A percentile compares a stretch with the other conserved stretches of the same genome.
phyloP scores from a whole-genome alignment of 495 filamentous ascomycete genomes.

The Talaromyces proteolyticus region DNA sequence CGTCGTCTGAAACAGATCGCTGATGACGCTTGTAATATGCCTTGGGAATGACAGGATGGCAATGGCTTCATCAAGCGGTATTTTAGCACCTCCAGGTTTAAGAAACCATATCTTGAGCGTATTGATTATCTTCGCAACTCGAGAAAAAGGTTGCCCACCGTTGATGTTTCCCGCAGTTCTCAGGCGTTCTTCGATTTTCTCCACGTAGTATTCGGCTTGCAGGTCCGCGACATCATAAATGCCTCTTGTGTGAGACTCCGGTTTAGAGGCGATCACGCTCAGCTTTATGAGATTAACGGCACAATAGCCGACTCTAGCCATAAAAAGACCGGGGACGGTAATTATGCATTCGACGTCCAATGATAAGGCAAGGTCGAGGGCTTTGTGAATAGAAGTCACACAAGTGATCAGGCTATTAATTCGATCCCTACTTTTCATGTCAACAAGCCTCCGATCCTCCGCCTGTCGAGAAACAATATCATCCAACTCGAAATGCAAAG shows the following conservation, averaged over 20 bases:
- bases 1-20: background rate
- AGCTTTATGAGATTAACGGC: slow-evolving; percentile 82
- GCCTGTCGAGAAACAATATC: slow-evolving; percentile 9
- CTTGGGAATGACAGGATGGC: background rate
- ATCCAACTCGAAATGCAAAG: slow-evolving; percentile 65
- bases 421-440: slow-evolving; percentile 35
- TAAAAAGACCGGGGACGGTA: slow-evolving; percentile 66
- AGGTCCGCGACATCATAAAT: slow-evolving; percentile 70
- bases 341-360: slow-evolving; percentile 57
- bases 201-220: slow-evolving; percentile 68
- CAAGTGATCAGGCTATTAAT: slow-evolving; percentile 67
- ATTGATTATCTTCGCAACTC: background rate
- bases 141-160: background rate
- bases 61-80: background rate
- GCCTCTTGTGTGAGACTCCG: slow-evolving; percentile 64
- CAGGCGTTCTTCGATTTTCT: slow-evolving; percentile 33
- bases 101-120: background rate
- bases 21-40: background rate
- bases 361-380: slow-evolving; percentile 61
- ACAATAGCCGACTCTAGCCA: slow-evolving; percentile 74
- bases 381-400: slow-evolving; percentile 63
- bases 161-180: background rate
- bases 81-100: background rate
- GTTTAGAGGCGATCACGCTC: slow-evolving; percentile 66
- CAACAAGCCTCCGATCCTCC: background rate